A percentile compares a stretch with the other conserved stretches of the same genome.
Evolutionary conservation across 2,329 filamentous ascomycete genomes (phyloP).

Genomic region (Pestalotiopsis sp.): DNA sequence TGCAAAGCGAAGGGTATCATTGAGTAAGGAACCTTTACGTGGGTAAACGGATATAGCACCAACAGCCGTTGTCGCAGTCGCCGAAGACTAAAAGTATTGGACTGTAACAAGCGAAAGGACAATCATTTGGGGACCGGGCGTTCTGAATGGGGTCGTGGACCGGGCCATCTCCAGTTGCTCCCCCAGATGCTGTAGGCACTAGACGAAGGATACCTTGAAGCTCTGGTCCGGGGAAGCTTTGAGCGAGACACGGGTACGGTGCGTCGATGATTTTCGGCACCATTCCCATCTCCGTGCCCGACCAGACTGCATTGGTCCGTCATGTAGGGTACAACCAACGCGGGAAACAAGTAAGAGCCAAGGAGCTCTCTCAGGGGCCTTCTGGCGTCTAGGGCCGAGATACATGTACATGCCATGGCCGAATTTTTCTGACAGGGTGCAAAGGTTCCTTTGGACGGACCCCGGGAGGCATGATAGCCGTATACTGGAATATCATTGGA

Average conservation of each 20-base stretch:
- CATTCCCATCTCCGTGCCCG: not conserved
- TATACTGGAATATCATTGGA: not conserved
- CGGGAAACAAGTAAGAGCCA: not conserved
- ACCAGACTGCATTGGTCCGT: not conserved
- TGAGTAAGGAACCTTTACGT: not conserved
- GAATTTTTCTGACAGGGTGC: not conserved
- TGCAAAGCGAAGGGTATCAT: not conserved
- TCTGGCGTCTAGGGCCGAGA: not conserved
- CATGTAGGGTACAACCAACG: not conserved
- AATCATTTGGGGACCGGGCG: not conserved
- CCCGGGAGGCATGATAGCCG: not conserved
- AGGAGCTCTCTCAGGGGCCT: not conserved
- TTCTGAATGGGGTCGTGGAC: not conserved
- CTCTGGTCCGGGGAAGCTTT: slow-evolving; percentile 6
- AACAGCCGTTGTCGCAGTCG: not conserved
- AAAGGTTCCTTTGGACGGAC: not conserved
- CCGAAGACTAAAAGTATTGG: not conserved
- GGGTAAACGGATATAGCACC: not conserved
- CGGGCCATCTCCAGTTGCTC: not conserved
- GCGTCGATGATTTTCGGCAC: not conserved
- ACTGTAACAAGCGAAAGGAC: not conserved
- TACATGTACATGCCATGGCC: not conserved
- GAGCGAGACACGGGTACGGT: not conserved
- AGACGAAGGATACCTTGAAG: not conserved
- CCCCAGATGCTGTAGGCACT: not conserved